phyloP scores from a whole-genome alignment of 2,329 filamentous ascomycete species.

The Parafenestella ontariensis region DNA sequence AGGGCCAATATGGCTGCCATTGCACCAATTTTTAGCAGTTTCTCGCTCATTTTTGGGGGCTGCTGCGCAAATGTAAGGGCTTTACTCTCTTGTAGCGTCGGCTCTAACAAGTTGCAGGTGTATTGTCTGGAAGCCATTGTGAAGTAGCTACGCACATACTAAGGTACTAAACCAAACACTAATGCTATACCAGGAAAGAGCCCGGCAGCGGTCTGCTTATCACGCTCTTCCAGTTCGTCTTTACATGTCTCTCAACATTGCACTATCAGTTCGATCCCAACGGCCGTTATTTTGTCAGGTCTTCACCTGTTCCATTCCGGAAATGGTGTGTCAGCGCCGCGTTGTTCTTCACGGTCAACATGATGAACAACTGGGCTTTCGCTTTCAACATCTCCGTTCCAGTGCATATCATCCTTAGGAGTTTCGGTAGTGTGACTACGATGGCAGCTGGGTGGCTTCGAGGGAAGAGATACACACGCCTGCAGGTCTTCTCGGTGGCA shows the following conservation, averaged over 20 bases:
- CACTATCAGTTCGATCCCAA: conserved; percentile 57
- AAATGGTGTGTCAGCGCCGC: conserved; percentile 89
- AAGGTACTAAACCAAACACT: conserved; percentile 7
- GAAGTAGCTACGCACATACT: conserved; percentile 68
- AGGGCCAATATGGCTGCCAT: conserved; percentile 39
- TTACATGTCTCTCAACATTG: conserved; percentile 68
- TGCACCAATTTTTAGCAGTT: conserved; percentile 62
- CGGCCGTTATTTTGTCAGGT: conserved; percentile 74
- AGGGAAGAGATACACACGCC: conserved; percentile 81
- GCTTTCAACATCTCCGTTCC: conserved; percentile 96
- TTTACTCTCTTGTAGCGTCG: not conserved
- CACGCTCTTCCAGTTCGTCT: conserved; percentile 59
- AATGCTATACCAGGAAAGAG: conserved; percentile 67
- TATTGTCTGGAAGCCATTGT: conserved; percentile 95
- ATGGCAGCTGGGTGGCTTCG: conserved; percentile 89
- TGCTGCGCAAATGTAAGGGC: conserved; percentile 85
- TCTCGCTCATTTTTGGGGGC: conserved; percentile 90
- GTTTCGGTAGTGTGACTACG: conserved; percentile 93
- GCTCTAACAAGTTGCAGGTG: conserved; percentile 64
- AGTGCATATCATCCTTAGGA: conserved; percentile 94
- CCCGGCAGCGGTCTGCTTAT: conserved; percentile 79
- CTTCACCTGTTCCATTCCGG: conserved; percentile 79
- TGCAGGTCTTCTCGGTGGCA: conserved; percentile 82
- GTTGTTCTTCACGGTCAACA: conserved; percentile 91
- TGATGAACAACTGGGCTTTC: conserved; percentile 97